phyloP scores from a whole-genome alignment of 1,284 basidiomycete genomes.

The Rhodotorula sp. region DNA sequence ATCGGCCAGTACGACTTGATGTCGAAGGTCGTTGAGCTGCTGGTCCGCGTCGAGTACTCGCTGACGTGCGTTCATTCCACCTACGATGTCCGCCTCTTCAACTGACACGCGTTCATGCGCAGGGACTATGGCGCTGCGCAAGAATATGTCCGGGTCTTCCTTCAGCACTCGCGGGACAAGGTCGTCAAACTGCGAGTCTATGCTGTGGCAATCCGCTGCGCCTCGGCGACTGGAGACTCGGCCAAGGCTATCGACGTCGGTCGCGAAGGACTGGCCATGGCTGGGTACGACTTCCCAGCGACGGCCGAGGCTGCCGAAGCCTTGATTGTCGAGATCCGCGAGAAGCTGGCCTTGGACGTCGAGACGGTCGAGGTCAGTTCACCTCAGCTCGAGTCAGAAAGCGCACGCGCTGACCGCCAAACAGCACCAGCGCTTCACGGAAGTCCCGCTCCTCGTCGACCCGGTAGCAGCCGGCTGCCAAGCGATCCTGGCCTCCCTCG shows the following conservation, averaged over 20 bases:
- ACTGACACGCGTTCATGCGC: background rate
- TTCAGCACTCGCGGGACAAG: slow-evolving; percentile 59
- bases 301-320: background rate
- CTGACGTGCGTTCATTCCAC: slow-evolving; percentile 24
- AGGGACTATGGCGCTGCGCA: slow-evolving; percentile 37
- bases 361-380: slow-evolving; percentile 11
- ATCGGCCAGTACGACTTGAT: slow-evolving; percentile 25
- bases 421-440: background rate
- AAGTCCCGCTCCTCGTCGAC: slow-evolving; percentile 5
- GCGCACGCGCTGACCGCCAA: no score
- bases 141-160: slow-evolving; percentile 30
- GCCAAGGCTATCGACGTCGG: slow-evolving; percentile 26
- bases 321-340: slow-evolving; percentile 4
- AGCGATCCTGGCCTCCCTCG: slow-evolving; percentile 29
- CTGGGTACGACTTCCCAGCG: slow-evolving; percentile 21
- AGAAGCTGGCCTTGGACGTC: slow-evolving; percentile 4
- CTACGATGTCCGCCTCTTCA: no score
- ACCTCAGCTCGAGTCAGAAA: background rate
- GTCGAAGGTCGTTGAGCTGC: slow-evolving; percentile 27
- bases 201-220: slow-evolving; percentile 54
- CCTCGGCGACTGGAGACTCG: slow-evolving; percentile 31
- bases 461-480: slow-evolving; percentile 23
- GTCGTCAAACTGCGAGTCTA: slow-evolving; percentile 66
- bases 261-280: slow-evolving; percentile 27
- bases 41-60: slow-evolving; percentile 36